Conservation (phyloP, 495 filamentous ascomycete species). For the Aeminium ludgeri region DNA sequence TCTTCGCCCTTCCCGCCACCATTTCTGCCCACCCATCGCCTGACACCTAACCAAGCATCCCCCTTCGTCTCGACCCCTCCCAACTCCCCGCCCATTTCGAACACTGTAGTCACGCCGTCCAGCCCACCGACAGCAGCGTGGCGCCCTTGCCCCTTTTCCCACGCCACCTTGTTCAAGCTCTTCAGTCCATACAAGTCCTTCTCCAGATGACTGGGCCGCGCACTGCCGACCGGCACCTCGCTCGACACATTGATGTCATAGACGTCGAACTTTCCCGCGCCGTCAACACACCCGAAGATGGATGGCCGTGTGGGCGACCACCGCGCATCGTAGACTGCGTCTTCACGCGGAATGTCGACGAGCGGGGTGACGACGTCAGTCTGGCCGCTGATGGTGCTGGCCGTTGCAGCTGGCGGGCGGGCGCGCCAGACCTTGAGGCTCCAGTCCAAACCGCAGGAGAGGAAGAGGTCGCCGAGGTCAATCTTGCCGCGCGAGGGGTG, state of each 20-base stretch:
- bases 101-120: conserved; percentile 76
- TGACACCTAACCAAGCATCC: conserved; percentile 85
- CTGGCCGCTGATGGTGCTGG: conserved; percentile 23
- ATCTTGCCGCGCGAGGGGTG: conserved; percentile 80
- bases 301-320: conserved; percentile 88
- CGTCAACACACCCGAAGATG: conserved; percentile 86
- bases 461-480: conserved; percentile 86
- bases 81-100: conserved; percentile 78
- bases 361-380: conserved; percentile 47
- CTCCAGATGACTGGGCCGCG: conserved; percentile 44
- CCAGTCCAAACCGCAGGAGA: conserved; percentile 82
- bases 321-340: conserved; percentile 84
- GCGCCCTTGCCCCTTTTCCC: conserved; percentile 80
- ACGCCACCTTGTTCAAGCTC: conserved; percentile 81
- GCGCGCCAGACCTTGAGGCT: conserved; percentile 93
- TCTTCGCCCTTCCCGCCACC: too few species aligned
- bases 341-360: conserved; percentile 78
- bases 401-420: conserved; percentile 49
- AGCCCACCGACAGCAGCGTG: conserved; percentile 75
- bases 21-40: conserved; percentile 55
- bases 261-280: conserved; percentile 79
- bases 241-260: conserved; percentile 90
- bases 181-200: conserved; percentile 39
- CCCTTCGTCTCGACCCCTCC: conserved; percentile 60
- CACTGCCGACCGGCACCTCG: conserved; percentile 70